Percentiles rank a stretch among this genome's conserved stretches.
Evolutionary conservation across 2,329 filamentous ascomycete genomes (phyloP).

Genomic region (Phoma sp.): DNA sequence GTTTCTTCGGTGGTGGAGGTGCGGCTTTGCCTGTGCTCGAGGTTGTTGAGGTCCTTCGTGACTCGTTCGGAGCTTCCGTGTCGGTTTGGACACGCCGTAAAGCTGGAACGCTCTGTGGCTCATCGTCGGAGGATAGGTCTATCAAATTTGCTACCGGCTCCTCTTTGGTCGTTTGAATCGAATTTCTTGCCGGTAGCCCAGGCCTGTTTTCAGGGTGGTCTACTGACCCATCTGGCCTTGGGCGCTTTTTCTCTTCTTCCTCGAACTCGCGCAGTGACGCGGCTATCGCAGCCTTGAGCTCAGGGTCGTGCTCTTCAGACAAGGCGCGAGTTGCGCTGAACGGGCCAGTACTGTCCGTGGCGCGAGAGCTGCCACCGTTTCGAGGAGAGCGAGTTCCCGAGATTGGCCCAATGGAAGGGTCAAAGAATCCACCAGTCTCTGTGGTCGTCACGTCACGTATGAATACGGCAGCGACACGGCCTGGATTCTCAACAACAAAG

Average conservation of each 20-base stretch:
- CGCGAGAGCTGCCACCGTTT: conserved; percentile 15
- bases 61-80: conserved; percentile 14
- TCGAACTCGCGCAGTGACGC: conserved; percentile 56
- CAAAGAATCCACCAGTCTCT: conserved; percentile 76
- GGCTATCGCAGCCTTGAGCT: conserved; percentile 55
- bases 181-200: conserved; percentile 43
- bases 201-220: conserved; percentile 45
- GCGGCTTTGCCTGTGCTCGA: conserved; percentile 33
- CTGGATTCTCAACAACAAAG: conserved; percentile 81
- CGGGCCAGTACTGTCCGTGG: conserved; percentile 19
- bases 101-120: conserved; percentile 23
- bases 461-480: conserved; percentile 83
- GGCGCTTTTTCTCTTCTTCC: conserved; percentile 44
- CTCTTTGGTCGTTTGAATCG: conserved; percentile 31
- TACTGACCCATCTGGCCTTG: conserved; percentile 39
- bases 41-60: conserved; percentile 2
- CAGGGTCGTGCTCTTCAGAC: conserved; percentile 54
- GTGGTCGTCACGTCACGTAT: conserved; percentile 97
- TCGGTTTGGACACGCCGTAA: conserved; percentile 38
- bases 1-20: conserved; percentile 42
- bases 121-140: conserved; percentile 55
- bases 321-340: conserved; percentile 16
- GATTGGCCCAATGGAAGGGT: conserved; percentile 59
- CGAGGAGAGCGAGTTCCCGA: conserved; percentile 35
- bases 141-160: conserved; percentile 51